Evolutionary conservation across 768 basidiomycete genomes (phyloP), one percentile per base, ranked within the genome.

Genomic region (Boletus sp.): DNA sequence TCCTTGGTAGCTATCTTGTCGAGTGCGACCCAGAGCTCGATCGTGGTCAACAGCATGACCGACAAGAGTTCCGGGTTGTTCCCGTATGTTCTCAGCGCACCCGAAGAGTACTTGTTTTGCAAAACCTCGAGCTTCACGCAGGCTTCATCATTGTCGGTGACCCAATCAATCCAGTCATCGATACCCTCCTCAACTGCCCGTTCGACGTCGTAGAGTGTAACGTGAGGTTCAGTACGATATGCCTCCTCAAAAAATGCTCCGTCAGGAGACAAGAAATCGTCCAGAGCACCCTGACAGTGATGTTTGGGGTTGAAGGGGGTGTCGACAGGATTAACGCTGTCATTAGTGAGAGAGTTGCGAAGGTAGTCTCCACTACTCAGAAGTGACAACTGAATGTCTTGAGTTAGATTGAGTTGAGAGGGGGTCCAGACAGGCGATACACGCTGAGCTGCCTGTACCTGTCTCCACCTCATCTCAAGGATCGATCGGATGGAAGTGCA

Each of bases 31-130:
- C 73, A 75, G 24, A 75, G 69, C 32, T 80, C 76, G 6, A 67
- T 35, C 18, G 47, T 46, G 0, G 66, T 67, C 40, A 83, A 64
- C 44, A 82, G 60, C 73, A 82, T 77, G 3, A 76, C 52, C 0
- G 80, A 80, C 7, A 68, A 42, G 29, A 69, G 56, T 47, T 80
- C 78, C 8, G 78, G 74, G 30, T 71, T 76, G 7, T 57, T 59
- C 8, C 52, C 35, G 50, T 77, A 78, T 6, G 51, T 54, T 1
- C 37, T 17, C 30, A 36, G 33, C 0, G 78, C 71, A 0, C 67
- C 50, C 5, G 61, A 57, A 4, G 64, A 62, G 45, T 78, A 75
- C 10, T 56, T 40, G n/a, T 40, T 53, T 20, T 69, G 69, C 42
- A 67, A 72, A 1, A 59, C 44, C 54, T 62, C 64, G 15, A 68